Evolutionary conservation across 768 basidiomycete genomes (phyloP), one percentile per base, ranked within the genome.

Genomic region (Phaffia tasmanica): DNA sequence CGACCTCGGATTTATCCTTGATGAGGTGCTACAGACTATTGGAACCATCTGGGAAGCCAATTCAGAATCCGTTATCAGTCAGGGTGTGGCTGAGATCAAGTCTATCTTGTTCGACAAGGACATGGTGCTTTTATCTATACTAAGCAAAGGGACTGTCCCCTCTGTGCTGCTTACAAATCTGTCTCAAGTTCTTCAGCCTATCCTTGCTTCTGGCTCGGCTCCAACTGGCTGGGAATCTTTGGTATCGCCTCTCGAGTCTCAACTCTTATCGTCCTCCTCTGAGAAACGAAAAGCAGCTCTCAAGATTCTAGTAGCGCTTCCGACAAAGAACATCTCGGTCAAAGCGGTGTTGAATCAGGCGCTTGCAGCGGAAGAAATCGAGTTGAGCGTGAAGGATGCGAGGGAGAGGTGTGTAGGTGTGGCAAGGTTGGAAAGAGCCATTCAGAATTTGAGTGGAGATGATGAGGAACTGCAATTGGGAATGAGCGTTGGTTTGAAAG

Each of bases 331-430:
- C 23, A 19, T 59, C 0, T 29, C 50, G 21, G 48, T 59, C 15
- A 29, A 32, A 25, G 64, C 72, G 9, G 65, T 76, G 27, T 74
- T 75, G 71, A 54, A 63, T 3, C 62, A 67, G 4, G 87, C 87
- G 73, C 74, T 91, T 27, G 84, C 86, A 67, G 88, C 86, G 2
- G 95, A 99, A 73, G 83, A 88, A 67, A 83, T 87, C 5, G 78
- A 87, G 1, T 74, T 95, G 47, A 86, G 91, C 64, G 78, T 86
- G 2, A 83, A 85, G 68, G 88, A 89, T 54, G 86, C 86, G 1
- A 81, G 94, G 47, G 94, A 98, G 72, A 83, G 90, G 54, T 84
- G 89, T 3, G 76, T 94, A 72, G 80, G 85, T 29, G 87, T 94
- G 9, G 83, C 84, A 3, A 81, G 86, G 61, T 81, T 93, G 2